Conservation (phyloP, 1,139 yeast genomes). For the Pichiaceae sp. region DNA sequence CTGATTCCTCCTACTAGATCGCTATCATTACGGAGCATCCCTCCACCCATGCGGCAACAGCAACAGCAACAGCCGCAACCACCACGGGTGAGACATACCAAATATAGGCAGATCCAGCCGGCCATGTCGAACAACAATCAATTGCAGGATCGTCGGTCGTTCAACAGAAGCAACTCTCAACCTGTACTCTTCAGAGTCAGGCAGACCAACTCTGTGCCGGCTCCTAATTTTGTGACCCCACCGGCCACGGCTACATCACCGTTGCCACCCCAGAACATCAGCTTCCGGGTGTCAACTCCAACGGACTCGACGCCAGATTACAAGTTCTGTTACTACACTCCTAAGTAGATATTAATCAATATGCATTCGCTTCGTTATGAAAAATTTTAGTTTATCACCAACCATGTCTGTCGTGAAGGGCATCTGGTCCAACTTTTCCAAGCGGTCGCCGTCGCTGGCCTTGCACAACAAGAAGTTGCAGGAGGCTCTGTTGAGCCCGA, state of each 20-base stretch:
- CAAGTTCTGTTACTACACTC: conserved; percentile 14
- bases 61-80: conserved; percentile 2
- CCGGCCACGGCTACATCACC: background rate
- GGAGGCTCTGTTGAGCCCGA: conserved; percentile 29
- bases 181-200: background rate
- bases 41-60: conserved; percentile 6
- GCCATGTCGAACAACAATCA: too few relatives aligned
- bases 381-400: background rate
- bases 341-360: conserved; percentile 2
- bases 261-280: background rate
- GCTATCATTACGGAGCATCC: background rate
- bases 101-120: too few relatives aligned
- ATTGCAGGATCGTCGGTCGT: too few relatives aligned
- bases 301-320: conserved; percentile 7
- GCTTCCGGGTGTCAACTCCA: background rate
- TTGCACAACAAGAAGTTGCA: conserved; percentile 26
- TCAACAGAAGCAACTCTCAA: background rate
- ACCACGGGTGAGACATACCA: too few relatives aligned
- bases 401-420: conserved; percentile 24
- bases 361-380: background rate
- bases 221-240: background rate
- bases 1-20: background rate
- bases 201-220: background rate
- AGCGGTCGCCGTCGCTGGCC: conserved; percentile 33
- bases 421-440: conserved; percentile 40